Base-by-base conservation (phyloP, 2,329 filamentous ascomycete species). In the Sarocladiaceae sp. region DNA sequence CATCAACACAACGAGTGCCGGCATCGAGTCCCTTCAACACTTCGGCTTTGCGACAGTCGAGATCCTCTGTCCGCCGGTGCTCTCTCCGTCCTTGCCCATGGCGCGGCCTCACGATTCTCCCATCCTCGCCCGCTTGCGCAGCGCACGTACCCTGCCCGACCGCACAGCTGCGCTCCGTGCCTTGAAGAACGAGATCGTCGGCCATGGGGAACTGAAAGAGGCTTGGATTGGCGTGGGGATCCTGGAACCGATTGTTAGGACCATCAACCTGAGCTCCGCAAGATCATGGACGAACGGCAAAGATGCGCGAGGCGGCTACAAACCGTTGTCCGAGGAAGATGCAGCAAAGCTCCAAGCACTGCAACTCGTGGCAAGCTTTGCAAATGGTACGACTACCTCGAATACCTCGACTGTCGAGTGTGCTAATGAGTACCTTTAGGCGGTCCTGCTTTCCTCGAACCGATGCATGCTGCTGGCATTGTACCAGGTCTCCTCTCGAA, bases 151-250 rank as follows among this genome's bases (percentile, higher is more conserved):
- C 31, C 65, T 71, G 44, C 58, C 69, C 20, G 79, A 84, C 56
- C 79, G 80, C 60, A 72, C 80, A 36, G 72, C 76, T 23, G 80
- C 84, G 48, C 76, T 97, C 40, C 83, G 85, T 58, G 75, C 77
- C 37, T 73, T 99, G 26, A 97, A 96, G 74, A 94, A 96, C 68
- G 88, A 94, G 57, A 80, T 96, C 46, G 84, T 96, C 55, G 94
- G 94, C 22, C 90, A 97, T 68, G 79, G 87, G 29, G 85, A 93
- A 67, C 86, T 86, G 66, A 99, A 99, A 70, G 87, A 93, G 69
- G 71, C 82, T 53, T 92, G 86, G 75, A 78, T 97, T 36, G 76
- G 75, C 53, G 72, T 82, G 52, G 92, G 92, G 17, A 75, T 89
- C 25, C 69, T 94, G 44, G 78, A 82, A 51, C 78, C 80, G 29